Evolutionary conservation across 176 grass and related monocot genomes (phyloP), one percentile per base, ranked within the genome.

Genomic region (Pontederia paniculata): DNA sequence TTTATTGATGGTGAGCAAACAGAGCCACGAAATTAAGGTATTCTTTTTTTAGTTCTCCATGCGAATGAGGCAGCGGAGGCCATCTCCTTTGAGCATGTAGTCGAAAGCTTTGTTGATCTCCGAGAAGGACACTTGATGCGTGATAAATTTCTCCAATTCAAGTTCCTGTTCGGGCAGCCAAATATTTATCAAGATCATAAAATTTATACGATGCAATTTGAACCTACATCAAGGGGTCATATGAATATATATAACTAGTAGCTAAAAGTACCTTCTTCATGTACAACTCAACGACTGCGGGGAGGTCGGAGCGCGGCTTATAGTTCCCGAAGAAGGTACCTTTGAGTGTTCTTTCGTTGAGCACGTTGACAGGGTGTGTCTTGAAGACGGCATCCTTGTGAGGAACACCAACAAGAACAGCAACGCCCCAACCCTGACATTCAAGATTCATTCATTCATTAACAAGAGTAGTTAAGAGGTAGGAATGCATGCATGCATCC

Each of bases 251-350:
- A 53, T 12, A n/a, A 8, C 4, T 13, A 53, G 50, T 18, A 21
- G 9, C 9, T 56, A 10, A 23, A 17, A 7, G 1, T 48, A 63
- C 60, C 60, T 63, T 63, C 44, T 48, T 63, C 60, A 63, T 81
- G 72, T 95, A 95, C 43, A 77, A 44, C 25, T 95, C 89, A 7
- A 95, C 89, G 10, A 95, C 81, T 12, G 71, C 74, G 21, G 89
- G 89, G 45, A 95, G 65, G 44, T 95, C 89, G 0, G 89, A 79
- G 44, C 84, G 75, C 0, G 89, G 89, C 9, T 95, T 95, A 78
- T 59, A 95, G 79, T 95, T 79, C n/a, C 89, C 89, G 1, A 84
- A 95, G 84, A 95, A 95, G 37, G 89, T 95, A 17, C 89, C 89
- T 78, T 95, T 95, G 9, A 95, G 81, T 9, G 89, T 95, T 71